Evolutionary conservation across 2,329 filamentous ascomycete genomes (phyloP).

Genomic region (Aspergillus quadrilineatus): DNA sequence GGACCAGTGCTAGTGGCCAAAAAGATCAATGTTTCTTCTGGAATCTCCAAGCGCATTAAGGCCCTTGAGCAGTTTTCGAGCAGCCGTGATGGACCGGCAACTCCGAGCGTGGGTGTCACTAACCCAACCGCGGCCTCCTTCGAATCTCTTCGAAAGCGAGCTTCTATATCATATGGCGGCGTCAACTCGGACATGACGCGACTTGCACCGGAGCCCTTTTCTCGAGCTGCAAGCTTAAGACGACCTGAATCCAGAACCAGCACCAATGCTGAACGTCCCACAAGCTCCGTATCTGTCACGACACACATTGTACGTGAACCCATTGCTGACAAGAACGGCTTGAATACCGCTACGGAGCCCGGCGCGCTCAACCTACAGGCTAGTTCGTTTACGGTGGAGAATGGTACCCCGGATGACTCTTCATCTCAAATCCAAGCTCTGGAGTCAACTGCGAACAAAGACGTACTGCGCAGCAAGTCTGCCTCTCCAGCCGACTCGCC

Average conservation of each 20-base stretch:
- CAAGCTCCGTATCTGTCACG: slow-evolving; percentile 82
- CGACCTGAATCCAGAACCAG: slow-evolving; percentile 30
- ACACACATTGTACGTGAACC: slow-evolving; percentile 73
- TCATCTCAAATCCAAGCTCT: slow-evolving; percentile 17
- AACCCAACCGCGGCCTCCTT: slow-evolving; percentile 59
- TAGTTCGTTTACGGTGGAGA: slow-evolving; percentile 63
- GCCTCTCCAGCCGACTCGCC: slow-evolving; percentile 42
- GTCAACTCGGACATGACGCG: slow-evolving; percentile 28
- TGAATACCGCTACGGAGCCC: slow-evolving; percentile 30
- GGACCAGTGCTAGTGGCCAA: slow-evolving; percentile 58
- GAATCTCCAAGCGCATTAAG: slow-evolving; percentile 92
- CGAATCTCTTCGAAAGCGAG: slow-evolving; percentile 51
- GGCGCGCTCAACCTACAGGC: slow-evolving; percentile 49
- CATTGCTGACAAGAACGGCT: slow-evolving; percentile 43
- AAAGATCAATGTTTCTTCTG: slow-evolving; percentile 80
- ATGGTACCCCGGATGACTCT: slow-evolving; percentile 52
- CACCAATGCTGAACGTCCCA: slow-evolving; percentile 24
- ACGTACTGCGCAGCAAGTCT: slow-evolving; percentile 39
- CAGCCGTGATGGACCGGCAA: slow-evolving; percentile 44
- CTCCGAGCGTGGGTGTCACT: slow-evolving; percentile 35
- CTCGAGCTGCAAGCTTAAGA: slow-evolving; percentile 33
- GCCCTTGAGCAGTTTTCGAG: slow-evolving; percentile 75
- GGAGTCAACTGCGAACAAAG: slow-evolving; percentile 22
- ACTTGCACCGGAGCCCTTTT: slow-evolving; percentile 30
- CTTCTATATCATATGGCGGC: slow-evolving; percentile 35